Evolutionary conservation across 768 basidiomycete species (phyloP).

Genomic region (Podaxis rugospora): DNA sequence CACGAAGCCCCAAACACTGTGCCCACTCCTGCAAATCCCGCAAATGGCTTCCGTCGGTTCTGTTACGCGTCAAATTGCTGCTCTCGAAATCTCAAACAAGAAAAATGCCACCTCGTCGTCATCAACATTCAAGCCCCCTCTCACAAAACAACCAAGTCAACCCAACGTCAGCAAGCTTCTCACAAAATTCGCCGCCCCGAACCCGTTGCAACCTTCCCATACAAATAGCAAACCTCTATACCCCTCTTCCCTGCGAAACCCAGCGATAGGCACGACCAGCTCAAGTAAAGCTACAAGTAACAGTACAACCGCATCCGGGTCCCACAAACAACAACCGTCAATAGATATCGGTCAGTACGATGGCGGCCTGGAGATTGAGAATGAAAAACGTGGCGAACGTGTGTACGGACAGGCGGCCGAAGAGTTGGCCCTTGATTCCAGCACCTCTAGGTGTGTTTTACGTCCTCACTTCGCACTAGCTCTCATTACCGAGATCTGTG

Average conservation of each 20-base stretch:
- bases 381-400: constrained; percentile 70
- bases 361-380: constrained; percentile 92
- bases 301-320: constrained; percentile 13
- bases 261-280: constrained; percentile 14
- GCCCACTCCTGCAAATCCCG: neutral
- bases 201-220: constrained; percentile 35
- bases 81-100: constrained; percentile 62
- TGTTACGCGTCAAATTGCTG: constrained; percentile 65
- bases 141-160: constrained; percentile 55
- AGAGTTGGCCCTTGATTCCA: constrained; percentile 82
- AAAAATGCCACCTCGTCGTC: constrained; percentile 29
- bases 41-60: constrained; percentile 46
- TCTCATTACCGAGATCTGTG: neutral
- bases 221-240: constrained; percentile 26
- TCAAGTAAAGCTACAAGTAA: constrained; percentile 15
- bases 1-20: neutral
- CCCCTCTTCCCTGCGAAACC: constrained; percentile 43
- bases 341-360: constrained; percentile 91
- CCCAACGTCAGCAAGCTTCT: constrained; percentile 65
- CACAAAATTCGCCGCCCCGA: constrained; percentile 70
- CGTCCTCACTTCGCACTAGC: neutral
- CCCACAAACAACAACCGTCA: constrained; percentile 24
- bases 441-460: constrained; percentile 52
- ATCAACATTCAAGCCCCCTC: constrained; percentile 26
- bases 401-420: constrained; percentile 77